Percentiles rank a stretch among this genome's conserved stretches.
phyloP scores from a whole-genome alignment of 306 rosid genomes.

The Sindora glabra region DNA sequence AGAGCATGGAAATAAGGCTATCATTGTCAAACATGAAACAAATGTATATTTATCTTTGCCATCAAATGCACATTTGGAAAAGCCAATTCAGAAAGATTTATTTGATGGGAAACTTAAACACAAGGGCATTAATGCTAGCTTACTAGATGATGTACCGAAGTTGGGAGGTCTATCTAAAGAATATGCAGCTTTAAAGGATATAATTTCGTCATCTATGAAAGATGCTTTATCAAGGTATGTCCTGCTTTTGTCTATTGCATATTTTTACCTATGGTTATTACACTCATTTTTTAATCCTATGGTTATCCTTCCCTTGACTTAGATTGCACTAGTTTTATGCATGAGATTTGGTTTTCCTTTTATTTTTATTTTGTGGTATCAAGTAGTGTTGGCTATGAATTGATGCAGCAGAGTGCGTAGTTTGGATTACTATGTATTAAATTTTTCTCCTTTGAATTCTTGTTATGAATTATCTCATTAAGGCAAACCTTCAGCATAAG shows the following conservation, averaged over 20 bases:
- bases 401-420: not conserved
- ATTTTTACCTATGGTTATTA: not conserved
- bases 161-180: slow-evolving; percentile 86
- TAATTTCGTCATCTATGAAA: slow-evolving; percentile 43
- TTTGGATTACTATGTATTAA: not conserved
- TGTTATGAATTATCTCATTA: no score
- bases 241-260: slow-evolving; percentile 11
- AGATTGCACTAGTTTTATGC: not conserved
- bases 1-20: slow-evolving; percentile 33
- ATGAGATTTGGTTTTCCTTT: not conserved
- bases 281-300: not conserved
- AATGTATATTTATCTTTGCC: slow-evolving; percentile 46
- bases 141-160: slow-evolving; percentile 19
- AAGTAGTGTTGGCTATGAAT: not conserved
- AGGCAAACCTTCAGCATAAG: no score
- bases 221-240: slow-evolving; percentile 62
- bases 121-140: slow-evolving; percentile 25
- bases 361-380: slow-evolving; percentile 13
- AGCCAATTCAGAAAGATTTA: slow-evolving; percentile 24
- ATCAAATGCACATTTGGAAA: slow-evolving; percentile 33
- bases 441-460: no score
- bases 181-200: slow-evolving; percentile 55
- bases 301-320: no score
- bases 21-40: slow-evolving; percentile 41
- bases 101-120: slow-evolving; percentile 23